phyloP scores from a whole-genome alignment of 2,329 filamentous ascomycete genomes.

The Rutstroemia sp. region DNA sequence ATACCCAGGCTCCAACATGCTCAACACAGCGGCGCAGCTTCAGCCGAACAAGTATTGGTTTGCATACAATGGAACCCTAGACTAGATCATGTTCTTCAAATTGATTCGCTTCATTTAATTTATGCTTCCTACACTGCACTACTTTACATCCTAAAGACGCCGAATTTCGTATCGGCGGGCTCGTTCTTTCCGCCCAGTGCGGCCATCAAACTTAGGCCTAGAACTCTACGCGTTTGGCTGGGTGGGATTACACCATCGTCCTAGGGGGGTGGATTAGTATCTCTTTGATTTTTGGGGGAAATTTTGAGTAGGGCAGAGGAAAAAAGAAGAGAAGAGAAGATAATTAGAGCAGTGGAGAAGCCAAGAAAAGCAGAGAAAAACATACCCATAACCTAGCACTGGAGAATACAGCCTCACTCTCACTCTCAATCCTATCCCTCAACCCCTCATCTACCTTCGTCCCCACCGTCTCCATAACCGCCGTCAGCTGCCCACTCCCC shows the following conservation, averaged over 20 bases:
- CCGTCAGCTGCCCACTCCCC: conserved; percentile 84
- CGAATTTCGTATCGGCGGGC: conserved; percentile 59
- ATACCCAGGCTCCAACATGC: too few species aligned
- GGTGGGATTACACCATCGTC: conserved; percentile 76
- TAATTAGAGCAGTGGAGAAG: background rate
- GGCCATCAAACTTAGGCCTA: conserved; percentile 65
- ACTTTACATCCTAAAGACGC: conserved; percentile 72
- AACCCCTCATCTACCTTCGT: conserved; percentile 38
- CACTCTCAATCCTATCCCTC: background rate
- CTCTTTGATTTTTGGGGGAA: conserved; percentile 1
- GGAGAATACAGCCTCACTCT: conserved; percentile 77
- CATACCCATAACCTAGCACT: conserved; percentile 77
- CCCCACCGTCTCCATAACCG: conserved; percentile 93
- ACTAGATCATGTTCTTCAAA: too few species aligned
- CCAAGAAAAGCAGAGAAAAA: conserved; percentile 3
- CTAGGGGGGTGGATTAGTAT: conserved; percentile 29
- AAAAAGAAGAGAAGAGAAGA: background rate
- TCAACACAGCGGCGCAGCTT: too few species aligned
- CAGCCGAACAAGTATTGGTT: too few species aligned
- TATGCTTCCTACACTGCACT: too few species aligned
- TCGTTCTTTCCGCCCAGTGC: conserved; percentile 62
- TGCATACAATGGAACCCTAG: too few species aligned
- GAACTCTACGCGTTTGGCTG: conserved; percentile 63
- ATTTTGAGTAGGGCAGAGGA: background rate
- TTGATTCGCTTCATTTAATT: too few species aligned